Evolutionary conservation across 345 rosid genomes (phyloP), one percentile per base, ranked within the genome.

Genomic region (Melaleuca quinquenervia): DNA sequence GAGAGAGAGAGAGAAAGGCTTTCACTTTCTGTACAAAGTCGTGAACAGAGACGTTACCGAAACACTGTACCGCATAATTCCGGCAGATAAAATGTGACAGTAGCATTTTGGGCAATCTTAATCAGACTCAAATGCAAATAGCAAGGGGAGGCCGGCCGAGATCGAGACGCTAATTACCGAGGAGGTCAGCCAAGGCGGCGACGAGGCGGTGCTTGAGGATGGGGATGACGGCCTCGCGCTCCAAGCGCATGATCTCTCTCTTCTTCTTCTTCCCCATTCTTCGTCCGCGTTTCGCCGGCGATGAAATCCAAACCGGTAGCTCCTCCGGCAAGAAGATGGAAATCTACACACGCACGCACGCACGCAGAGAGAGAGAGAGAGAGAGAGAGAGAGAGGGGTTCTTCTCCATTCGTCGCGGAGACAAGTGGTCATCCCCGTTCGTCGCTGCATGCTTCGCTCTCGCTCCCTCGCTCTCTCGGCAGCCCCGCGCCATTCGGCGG

Each of bases 141-240:
- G 24, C 80, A 11, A 11, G 48, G 18, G 48, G 26, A 36, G 80
- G 18, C 80, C 80, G 48, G 9, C 48, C 48, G 48, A 11, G 80
- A 36, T 36, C 48, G 48, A 52, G 53, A 52, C 7, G 53, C 53
- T 5, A 15, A 8, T 9, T 86, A 88, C 96, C 95, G 54, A 92
- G 85, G 91, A 88, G 91, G 52, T 85, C 84, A 82, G 94, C 83
- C 87, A 95, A 88, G 80, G 93, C 87, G 62, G 85, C 82, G 84
- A 93, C 85, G 84, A 95, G 90, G 88, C 88, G 91, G 82, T 88
- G 93, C 86, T 94, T 95, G 86, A 95, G 89, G 84, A 94, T 87
- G 70, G 96, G 95, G 87, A 94, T 95, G 53, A 95, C 97, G 44
- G 97, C 92, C 91, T 94, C 97, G 85, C 91, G 89, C 87, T 94